Evolutionary conservation across 768 basidiomycete species (phyloP), one percentile per base, ranked within the genome.

Genomic region (Favolaschia claudopus): DNA sequence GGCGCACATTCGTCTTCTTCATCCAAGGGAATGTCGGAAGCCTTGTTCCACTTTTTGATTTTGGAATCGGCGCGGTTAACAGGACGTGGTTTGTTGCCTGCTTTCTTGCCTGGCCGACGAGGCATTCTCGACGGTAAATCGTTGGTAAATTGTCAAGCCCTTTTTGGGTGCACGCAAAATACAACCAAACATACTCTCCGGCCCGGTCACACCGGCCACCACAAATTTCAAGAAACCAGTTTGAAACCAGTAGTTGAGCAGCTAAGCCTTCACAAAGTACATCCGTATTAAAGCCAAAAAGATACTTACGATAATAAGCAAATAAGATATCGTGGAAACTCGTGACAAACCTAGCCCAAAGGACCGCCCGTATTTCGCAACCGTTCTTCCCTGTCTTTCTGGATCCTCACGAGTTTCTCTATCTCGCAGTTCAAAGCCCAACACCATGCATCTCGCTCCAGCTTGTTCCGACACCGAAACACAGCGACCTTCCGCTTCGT

Each of bases 361-460:
- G 54, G 38, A 22, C 61, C 61, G 8, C 93, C 94, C 10, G 79
- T 79, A 50, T 87, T 84, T 69, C 90, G 81, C 67, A 92, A 71
- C 64, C 72, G 82, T 37, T 79, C 80, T 71, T 96, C 95, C 63
- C 92, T 78, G 19, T 82, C 84, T 60, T 69, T 76, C 66, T 87
- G 85, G 9, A 75, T 74, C 68, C 92, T 79, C 34, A 85, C 85
- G 14, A 91, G 75, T 70, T 87, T 88, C 74, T 98, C 95, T 60
- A 97, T 94, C 76, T 96, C 94, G 40, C 84, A 85, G 60, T 93
- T 95, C 65, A 99, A 75, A 1, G 93, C 93, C 91, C 92, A 97
- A 66, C 94, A 94, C 96, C 96, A 98, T 27, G 89, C 82, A 72
- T 99, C 95, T 27, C 96, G 79, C 73, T 99, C 96, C 33, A 98